Evolutionary conservation across 139 green algal species (phyloP).

Genomic region (Haematococcus lacustris): DNA sequence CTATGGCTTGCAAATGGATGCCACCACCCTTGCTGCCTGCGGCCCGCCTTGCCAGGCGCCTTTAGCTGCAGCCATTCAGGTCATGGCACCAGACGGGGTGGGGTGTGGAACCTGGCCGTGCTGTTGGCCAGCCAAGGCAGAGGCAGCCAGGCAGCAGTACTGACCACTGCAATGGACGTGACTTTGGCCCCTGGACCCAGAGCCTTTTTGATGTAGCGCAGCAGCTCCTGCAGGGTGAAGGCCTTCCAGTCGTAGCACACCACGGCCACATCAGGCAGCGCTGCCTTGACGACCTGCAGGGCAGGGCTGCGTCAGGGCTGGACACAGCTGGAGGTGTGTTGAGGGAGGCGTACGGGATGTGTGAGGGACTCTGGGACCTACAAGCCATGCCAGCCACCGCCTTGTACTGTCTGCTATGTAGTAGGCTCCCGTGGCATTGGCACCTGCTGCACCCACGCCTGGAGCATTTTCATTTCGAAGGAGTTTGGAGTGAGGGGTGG

Average conservation of each 20-base stretch:
- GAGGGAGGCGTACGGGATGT: neutral
- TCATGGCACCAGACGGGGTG: no score
- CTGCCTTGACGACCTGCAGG: conserved; percentile 14
- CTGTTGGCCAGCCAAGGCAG: no score
- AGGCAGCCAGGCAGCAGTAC: no score
- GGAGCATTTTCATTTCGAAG: neutral
- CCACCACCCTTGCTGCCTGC: no score
- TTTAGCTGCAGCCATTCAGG: no score
- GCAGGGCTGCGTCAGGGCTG: neutral
- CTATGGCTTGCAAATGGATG: no score
- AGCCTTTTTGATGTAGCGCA: neutral
- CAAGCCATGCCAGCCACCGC: neutral
- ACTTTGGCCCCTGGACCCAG: neutral
- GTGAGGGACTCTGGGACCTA: neutral
- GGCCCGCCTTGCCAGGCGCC: no score
- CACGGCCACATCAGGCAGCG: conserved; percentile 16
- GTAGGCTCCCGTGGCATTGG: neutral
- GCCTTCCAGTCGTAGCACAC: conserved; percentile 26
- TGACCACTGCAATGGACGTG: neutral
- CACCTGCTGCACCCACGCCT: neutral
- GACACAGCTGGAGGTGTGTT: neutral
- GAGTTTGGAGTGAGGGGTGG: no score
- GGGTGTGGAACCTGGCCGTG: no score
- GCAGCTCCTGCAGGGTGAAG: conserved; percentile 18
- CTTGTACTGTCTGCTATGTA: neutral